Evolutionary conservation across 2,329 filamentous ascomycete species (phyloP).

Genomic region (Colletotrichum tofieldiae): DNA sequence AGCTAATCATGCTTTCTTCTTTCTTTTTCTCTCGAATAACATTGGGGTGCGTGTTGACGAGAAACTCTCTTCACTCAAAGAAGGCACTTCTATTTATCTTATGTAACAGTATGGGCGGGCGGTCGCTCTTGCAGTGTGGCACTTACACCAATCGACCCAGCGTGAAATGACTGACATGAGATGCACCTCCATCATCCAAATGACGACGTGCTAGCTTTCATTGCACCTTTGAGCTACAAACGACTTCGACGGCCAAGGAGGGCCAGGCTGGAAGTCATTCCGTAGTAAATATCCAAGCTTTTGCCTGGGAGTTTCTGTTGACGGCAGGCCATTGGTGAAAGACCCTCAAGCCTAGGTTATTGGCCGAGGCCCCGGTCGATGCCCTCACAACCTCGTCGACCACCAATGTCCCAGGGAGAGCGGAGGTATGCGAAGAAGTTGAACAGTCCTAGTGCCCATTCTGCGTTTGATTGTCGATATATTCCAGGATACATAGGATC

Average conservation of each 20-base stretch:
- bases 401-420: background rate
- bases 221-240: no score
- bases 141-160: background rate
- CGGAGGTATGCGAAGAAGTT: background rate
- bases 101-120: background rate
- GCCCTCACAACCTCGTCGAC: background rate
- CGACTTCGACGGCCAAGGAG: no score
- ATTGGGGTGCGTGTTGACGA: background rate
- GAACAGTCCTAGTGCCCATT: background rate
- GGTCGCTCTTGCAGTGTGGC: background rate
- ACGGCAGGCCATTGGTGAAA: background rate
- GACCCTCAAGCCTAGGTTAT: background rate
- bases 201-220: no score
- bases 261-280: background rate
- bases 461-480: no score
- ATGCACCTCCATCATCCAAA: background rate
- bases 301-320: background rate
- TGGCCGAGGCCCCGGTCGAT: background rate
- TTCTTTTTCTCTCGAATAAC: background rate
- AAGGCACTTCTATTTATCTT: background rate
- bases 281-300: background rate
- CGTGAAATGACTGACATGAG: background rate
- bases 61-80: background rate
- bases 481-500: no score
- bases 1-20: background rate